Conservation (phyloP, 768 basidiomycete species). For the Suillus variegatus region DNA sequence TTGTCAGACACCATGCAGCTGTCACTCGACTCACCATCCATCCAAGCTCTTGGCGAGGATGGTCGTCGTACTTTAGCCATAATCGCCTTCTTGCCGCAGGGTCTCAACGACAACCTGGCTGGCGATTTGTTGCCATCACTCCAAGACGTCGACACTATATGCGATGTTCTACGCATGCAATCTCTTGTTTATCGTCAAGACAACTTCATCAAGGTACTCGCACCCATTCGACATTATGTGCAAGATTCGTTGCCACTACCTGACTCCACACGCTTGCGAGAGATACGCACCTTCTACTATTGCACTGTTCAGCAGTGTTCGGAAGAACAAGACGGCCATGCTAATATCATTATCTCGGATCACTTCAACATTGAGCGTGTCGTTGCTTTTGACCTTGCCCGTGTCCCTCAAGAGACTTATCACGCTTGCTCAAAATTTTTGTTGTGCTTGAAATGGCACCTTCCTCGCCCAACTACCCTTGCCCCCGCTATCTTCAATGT, state of each 20-base stretch:
- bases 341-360: not conserved
- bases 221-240: conserved; percentile 2
- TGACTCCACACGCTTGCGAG: not conserved
- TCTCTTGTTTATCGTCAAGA: not conserved
- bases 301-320: not conserved
- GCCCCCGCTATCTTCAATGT: too few species aligned
- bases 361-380: not conserved
- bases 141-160: not conserved
- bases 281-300: not conserved
- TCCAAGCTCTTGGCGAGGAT: not conserved
- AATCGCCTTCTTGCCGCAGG: conserved; percentile 7
- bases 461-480: not conserved
- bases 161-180: not conserved
- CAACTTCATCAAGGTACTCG: not conserved
- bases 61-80: not conserved
- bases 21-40: not conserved
- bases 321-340: not conserved
- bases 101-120: not conserved
- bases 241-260: not conserved
- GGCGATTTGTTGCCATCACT: not conserved
- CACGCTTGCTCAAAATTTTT: not conserved
- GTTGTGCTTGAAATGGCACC: not conserved
- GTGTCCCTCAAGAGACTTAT: not conserved
- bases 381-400: not conserved
- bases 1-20: not conserved